Conservation (phyloP, 306 rosid genomes). For the Lupinus albus region DNA sequence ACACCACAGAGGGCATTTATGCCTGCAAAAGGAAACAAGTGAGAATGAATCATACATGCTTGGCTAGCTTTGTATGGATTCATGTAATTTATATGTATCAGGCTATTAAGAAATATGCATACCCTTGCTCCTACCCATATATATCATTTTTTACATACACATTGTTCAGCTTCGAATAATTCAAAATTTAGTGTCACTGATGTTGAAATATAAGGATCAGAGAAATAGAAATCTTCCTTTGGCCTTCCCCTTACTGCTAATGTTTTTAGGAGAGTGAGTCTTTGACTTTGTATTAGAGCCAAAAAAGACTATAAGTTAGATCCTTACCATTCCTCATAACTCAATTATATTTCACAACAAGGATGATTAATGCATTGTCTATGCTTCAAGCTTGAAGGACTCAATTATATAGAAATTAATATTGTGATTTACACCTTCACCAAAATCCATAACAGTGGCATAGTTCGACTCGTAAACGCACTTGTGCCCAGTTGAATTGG, state of each 20-base stretch:
- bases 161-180: not conserved
- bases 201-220: not conserved
- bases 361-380: too few species aligned
- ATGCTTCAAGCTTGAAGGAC: not conserved
- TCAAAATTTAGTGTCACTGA: not conserved
- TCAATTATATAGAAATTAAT: not conserved
- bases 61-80: slow-evolving; percentile 1
- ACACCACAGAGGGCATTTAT: slow-evolving; percentile 93
- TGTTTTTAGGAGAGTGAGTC: not conserved
- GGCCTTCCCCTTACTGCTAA: not conserved
- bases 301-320: not conserved
- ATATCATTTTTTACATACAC: not conserved
- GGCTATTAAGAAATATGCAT: not conserved
- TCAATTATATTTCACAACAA: too few species aligned
- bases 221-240: not conserved
- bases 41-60: slow-evolving; percentile 16
- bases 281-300: not conserved
- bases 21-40: slow-evolving; percentile 60
- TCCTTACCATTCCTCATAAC: too few species aligned
- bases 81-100: not conserved
- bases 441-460: not conserved
- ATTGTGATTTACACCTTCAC: not conserved
- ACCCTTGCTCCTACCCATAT: not conserved
- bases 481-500: not conserved
- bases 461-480: not conserved